Base-by-base conservation (phyloP, 352 stramenopile species). In the Pythium phragmiticola region DNA sequence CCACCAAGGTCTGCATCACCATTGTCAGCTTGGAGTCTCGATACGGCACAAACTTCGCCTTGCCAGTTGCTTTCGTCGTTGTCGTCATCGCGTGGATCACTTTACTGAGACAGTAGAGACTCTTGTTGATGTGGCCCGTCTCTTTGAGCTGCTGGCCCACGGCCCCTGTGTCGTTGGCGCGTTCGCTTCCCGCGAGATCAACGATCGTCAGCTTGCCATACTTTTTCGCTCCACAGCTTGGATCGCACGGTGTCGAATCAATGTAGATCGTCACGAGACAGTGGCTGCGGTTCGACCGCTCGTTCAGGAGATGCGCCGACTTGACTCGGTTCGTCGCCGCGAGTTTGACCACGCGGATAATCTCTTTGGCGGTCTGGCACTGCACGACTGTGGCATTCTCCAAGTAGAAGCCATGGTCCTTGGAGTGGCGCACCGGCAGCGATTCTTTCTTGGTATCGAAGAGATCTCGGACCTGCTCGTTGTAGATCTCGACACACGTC, bases 181-280 rank as follows among this genome's bases (percentile, higher is more conserved):
- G 80, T 46, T 92, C 83, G 46, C 83, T 92, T 0, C 80, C 83
- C 9, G 83, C 83, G 28, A 92, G 56, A 66, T 92, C 83, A 11
- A 92, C 83, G 41, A 92, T 81, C 9, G 81, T 90, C 39, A 92
- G 69, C 59, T 90, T 90, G 51, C 83, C 81, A 55, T 90, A 90
- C 37, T 77, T 83, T 45, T 87, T 86, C 0, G 72, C 63, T 11
- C 64, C 47, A 21, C 48, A 70, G 4, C 3, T 52, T 4, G 57
- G 28, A 16, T 68, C 55, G 11, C 81, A 16, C 4, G 81, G 81
- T 12, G 59, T 62, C 4, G 78, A 76, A 54, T 92, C 82, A 46
- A 90, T 89, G 58, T 92, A 92, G 56, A 92, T 87, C 47, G 82
- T 92, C 43, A 92, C 74, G 39, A 92, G 65, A 36, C 80, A 92